Conservation (phyloP, 495 filamentous ascomycete species). For the Aspergillus coremiiformis region DNA sequence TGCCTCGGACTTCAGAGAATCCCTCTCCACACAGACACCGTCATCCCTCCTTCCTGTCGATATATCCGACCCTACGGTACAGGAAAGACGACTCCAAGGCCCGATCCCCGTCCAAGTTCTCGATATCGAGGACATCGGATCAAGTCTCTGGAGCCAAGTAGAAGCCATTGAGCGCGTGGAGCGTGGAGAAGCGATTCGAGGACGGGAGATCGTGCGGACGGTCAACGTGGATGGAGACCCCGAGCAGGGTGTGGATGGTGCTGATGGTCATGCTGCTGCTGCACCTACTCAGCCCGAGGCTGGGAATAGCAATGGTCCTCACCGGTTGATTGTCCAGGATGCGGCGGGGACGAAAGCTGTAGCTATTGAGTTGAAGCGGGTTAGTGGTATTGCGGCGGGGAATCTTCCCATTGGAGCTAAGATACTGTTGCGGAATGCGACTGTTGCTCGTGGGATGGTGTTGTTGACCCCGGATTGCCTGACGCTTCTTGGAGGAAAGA, state of each 20-base stretch:
- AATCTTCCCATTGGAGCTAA: conserved; percentile 74
- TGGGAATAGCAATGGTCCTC: conserved; percentile 48
- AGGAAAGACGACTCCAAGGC: conserved; percentile 46
- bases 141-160: conserved; percentile 73
- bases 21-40: conserved; percentile 40
- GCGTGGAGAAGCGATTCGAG: conserved; percentile 73
- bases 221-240: conserved; percentile 46
- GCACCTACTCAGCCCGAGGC: conserved; percentile 8
- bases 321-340: conserved; percentile 81
- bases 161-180: conserved; percentile 78
- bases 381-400: conserved; percentile 57
- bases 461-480: conserved; percentile 61
- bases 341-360: conserved; percentile 58
- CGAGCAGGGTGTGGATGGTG: conserved; percentile 22
- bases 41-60: conserved; percentile 51
- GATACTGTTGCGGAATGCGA: conserved; percentile 57
- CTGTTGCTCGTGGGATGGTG: conserved; percentile 69
- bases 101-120: conserved; percentile 74
- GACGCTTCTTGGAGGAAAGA: conserved; percentile 73
- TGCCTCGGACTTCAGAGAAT: conserved; percentile 62
- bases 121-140: conserved; percentile 73
- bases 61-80: conserved; percentile 42
- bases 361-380: conserved; percentile 61
- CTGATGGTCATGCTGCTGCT: conserved; percentile 6
- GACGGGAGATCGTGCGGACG: conserved; percentile 73